Evolutionary conservation across 164 flowering plant species (phyloP).

Genomic region (Magnolia changhungtana): DNA sequence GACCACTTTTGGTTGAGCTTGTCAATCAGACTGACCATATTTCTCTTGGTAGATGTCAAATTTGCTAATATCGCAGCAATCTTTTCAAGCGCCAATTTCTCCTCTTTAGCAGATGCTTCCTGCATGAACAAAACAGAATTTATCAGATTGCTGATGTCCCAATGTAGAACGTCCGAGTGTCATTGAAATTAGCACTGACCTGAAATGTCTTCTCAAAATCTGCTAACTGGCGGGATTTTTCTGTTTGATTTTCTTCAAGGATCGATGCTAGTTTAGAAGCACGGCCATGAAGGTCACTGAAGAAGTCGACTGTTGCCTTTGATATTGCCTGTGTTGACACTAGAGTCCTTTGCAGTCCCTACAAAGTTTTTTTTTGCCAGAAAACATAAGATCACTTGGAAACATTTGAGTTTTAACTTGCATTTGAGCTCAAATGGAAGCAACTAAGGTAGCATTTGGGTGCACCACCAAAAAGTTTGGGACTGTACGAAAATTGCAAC

Average conservation of each 20-base stretch:
- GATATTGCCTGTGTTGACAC: slow-evolving; percentile 57
- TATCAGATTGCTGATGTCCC: slow-evolving; percentile 3
- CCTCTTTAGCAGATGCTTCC: slow-evolving; percentile 77
- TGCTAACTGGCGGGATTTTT: slow-evolving; percentile 33
- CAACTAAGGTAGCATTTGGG: no score
- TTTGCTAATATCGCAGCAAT: slow-evolving; percentile 50
- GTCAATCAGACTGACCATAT: slow-evolving; percentile 36
- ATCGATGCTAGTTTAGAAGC: slow-evolving; percentile 41
- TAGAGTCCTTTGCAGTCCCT: slow-evolving; percentile 62
- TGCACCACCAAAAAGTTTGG: no score
- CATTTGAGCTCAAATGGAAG: no score
- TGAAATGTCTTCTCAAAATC: slow-evolving; percentile 57
- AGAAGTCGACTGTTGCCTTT: slow-evolving; percentile 49
- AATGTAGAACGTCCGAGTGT: neutral
- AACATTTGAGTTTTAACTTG: neutral
- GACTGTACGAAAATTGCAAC: neutral
- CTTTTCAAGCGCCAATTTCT: slow-evolving; percentile 60
- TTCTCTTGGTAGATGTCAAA: slow-evolving; percentile 48
- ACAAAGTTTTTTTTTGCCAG: slow-evolving; percentile 7
- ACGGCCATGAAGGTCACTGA: slow-evolving; percentile 41
- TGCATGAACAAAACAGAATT: slow-evolving; percentile 24
- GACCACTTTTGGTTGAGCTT: neutral
- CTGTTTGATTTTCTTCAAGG: slow-evolving; percentile 47
- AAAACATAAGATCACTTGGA: neutral
- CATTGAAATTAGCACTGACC: slow-evolving; percentile 30